Evolutionary conservation across 768 basidiomycete genomes (phyloP).

Genomic region (Hebeloma cylindrosporum): DNA sequence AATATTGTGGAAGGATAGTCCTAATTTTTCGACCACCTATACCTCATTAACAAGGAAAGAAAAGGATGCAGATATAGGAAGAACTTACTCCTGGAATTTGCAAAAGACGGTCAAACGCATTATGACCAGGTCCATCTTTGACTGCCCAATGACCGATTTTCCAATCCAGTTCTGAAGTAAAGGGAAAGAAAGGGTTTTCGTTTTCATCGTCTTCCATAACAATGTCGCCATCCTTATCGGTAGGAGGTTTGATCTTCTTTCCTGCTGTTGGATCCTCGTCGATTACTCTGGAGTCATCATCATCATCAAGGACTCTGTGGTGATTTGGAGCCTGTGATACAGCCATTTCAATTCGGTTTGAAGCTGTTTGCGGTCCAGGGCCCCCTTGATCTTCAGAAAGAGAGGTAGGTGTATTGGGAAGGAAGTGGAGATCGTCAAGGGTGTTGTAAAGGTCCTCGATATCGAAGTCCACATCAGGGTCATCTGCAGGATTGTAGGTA

Average conservation of each 20-base stretch:
- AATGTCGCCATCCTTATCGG: constrained; percentile 2
- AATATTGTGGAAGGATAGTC: constrained; percentile 26
- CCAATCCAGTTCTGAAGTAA: constrained; percentile 28
- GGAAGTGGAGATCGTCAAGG: background rate
- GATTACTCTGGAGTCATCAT: constrained; percentile 6
- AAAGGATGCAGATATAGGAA: background rate
- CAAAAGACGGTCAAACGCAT: constrained; percentile 25
- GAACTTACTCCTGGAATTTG: constrained; percentile 26
- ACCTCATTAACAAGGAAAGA: background rate
- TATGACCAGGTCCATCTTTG: constrained; percentile 25
- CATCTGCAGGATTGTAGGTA: background rate
- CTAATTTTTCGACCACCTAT: constrained; percentile 17
- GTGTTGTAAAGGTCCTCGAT: background rate
- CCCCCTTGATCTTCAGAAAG: background rate
- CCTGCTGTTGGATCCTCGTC: constrained; percentile 1
- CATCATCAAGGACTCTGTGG: constrained; percentile 11
- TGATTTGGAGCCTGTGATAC: background rate
- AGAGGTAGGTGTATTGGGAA: background rate
- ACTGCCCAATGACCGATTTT: constrained; percentile 28
- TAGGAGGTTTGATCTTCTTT: background rate
- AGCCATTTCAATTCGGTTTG: constrained; percentile 1
- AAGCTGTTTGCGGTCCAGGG: constrained; percentile 15
- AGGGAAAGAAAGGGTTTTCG: constrained; percentile 20
- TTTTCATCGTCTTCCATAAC: background rate
- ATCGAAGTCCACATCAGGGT: background rate